Evolutionary conservation across 306 rosid genomes (phyloP).

Genomic region (Begonia masoniana): DNA sequence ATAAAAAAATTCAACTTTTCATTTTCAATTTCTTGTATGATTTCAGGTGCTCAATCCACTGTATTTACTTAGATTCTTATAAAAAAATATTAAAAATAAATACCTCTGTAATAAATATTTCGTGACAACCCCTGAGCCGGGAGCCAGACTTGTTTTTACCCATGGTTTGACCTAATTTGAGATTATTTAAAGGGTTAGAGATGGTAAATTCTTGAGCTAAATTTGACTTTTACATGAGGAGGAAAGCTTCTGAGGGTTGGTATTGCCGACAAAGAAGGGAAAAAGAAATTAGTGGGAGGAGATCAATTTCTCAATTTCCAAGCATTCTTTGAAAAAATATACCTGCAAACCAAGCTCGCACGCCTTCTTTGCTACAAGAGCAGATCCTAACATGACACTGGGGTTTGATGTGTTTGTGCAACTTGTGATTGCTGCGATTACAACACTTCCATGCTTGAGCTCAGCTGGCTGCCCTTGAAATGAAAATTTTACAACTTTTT

Average conservation of each 20-base stretch:
- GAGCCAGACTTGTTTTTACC: constrained; percentile 95
- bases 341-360: constrained; percentile 96
- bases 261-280: neutral
- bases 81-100: neutral
- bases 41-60: too few relatives aligned
- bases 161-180: constrained; percentile 70
- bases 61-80: neutral
- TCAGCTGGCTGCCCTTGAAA: constrained; percentile 60
- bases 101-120: constrained; percentile 79
- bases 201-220: neutral
- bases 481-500: constrained; percentile 47
- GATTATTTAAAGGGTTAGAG: neutral
- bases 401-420: constrained; percentile 99
- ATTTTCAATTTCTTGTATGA: neutral
- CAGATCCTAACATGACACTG: constrained; percentile 99
- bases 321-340: constrained; percentile 19
- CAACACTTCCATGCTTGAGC: constrained; percentile 93
- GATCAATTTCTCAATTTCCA: neutral
- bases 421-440: constrained; percentile 96
- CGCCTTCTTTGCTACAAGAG: constrained; percentile 97
- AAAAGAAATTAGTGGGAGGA: neutral
- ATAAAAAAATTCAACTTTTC: too few relatives aligned
- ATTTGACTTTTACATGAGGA: too few relatives aligned
- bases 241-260: neutral
- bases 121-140: constrained; percentile 93